phyloP scores from a whole-genome alignment of 257 asterid genomes.

The Marsdenia floribunda region DNA sequence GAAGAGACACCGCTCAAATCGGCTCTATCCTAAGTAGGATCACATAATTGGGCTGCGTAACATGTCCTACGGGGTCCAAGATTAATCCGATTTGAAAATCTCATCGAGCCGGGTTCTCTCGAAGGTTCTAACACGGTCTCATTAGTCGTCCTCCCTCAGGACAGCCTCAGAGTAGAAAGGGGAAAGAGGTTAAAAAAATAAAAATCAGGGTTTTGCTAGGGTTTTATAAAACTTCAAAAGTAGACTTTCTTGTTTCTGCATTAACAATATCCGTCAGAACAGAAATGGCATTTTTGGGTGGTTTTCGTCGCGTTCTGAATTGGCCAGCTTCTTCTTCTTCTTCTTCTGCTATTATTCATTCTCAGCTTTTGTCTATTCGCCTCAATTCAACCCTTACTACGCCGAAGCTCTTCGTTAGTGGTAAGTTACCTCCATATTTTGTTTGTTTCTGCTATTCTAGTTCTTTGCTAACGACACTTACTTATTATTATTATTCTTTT shows the following conservation, averaged over 20 bases:
- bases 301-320: slow-evolving; percentile 52
- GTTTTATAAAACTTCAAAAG: background rate
- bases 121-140: background rate
- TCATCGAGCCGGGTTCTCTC: background rate
- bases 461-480: background rate
- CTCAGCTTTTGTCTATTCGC: slow-evolving; percentile 54
- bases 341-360: slow-evolving; percentile 36
- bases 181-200: background rate
- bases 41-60: too few relatives aligned
- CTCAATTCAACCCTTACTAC: slow-evolving; percentile 64
- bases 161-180: background rate
- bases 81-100: background rate
- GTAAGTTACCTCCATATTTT: slow-evolving; percentile 28
- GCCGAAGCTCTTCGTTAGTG: slow-evolving; percentile 86
- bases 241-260: background rate
- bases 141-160: too few relatives aligned
- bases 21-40: too few relatives aligned
- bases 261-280: background rate
- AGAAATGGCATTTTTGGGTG: slow-evolving; percentile 53
- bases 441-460: background rate
- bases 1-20: too few relatives aligned
- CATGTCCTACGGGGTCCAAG: too few relatives aligned
- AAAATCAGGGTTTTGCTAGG: slow-evolving; percentile 9
- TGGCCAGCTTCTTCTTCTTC: slow-evolving; percentile 36
- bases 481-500: background rate